Conservation (phyloP, 129 eudicot genomes). For the Escallonia rubra region DNA sequence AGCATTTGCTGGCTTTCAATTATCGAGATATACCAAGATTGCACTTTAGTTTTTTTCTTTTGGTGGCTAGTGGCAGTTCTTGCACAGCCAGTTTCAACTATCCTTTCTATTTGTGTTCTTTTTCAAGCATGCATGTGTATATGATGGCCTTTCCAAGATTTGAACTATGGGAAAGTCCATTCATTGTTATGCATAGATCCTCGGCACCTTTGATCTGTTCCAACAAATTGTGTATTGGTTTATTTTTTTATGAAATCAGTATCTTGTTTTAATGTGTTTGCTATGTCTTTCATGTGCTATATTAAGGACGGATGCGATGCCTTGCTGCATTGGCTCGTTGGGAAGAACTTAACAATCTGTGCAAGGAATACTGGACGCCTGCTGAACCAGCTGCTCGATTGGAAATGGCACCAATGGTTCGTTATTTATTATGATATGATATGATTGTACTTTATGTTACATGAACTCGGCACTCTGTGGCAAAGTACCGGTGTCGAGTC, state of each 20-base stretch:
- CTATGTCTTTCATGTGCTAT: conserved; percentile 1
- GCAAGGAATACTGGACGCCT: conserved; percentile 93
- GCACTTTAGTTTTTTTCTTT: too few relatives aligned
- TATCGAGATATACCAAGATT: too few relatives aligned
- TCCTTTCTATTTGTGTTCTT: too few relatives aligned
- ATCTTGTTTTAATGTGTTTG: too few relatives aligned
- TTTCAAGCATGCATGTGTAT: not conserved
- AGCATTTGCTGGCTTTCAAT: not conserved
- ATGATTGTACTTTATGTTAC: not conserved
- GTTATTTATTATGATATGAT: conserved; percentile 16
- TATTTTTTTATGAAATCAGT: not conserved
- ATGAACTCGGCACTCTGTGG: too few relatives aligned
- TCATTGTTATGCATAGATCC: too few relatives aligned
- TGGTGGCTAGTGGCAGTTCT: too few relatives aligned
- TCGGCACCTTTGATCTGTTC: not conserved
- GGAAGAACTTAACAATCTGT: conserved; percentile 95
- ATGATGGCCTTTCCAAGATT: too few relatives aligned
- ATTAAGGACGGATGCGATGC: conserved; percentile 89
- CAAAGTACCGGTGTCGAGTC: too few relatives aligned
- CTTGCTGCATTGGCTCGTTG: conserved; percentile 99
- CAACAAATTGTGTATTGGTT: not conserved
- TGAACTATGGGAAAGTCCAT: too few relatives aligned
- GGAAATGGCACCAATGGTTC: conserved; percentile 99
- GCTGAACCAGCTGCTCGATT: conserved; percentile 96
- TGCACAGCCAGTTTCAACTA: too few relatives aligned